phyloP scores from a whole-genome alignment of 371 early-diverging fungal species.

The Sporodiniella umbellata region DNA sequence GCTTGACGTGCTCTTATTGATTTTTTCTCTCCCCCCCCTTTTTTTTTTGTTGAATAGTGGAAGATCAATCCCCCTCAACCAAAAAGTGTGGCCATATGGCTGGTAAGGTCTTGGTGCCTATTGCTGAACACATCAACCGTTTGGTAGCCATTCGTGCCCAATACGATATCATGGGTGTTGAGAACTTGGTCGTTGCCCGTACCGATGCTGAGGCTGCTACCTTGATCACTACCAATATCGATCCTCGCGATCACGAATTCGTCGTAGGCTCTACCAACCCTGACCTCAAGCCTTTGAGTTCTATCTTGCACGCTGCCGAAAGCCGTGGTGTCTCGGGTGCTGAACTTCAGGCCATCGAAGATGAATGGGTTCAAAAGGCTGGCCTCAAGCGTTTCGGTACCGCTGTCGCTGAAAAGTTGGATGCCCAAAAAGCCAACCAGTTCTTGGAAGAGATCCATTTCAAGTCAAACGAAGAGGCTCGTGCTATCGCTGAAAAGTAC shows the following conservation, averaged over 20 bases:
- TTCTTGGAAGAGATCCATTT: constrained; percentile 56
- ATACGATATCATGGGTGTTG: constrained; percentile 98
- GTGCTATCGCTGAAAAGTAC: constrained; percentile 68
- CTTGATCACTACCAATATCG: constrained; percentile 93
- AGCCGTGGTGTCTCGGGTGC: constrained; percentile 68
- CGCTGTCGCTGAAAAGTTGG: constrained; percentile 81
- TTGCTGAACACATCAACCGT: constrained; percentile 96
- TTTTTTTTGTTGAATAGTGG: constrained; percentile 44
- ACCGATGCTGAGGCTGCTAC: constrained; percentile 98
- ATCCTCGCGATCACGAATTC: constrained; percentile 95
- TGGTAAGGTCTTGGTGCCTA: constrained; percentile 97
- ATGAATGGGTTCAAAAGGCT: constrained; percentile 85
- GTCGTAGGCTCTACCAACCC: constrained; percentile 91
- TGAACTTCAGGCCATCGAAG: constrained; percentile 83
- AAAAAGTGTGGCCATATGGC: constrained; percentile 99
- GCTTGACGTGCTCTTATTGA: too few species aligned
- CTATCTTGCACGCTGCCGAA: constrained; percentile 81
- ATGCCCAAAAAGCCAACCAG: constrained; percentile 46
- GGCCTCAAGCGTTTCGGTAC: constrained; percentile 80
- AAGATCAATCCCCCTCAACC: constrained; percentile 94
- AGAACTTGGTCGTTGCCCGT: constrained; percentile 91
- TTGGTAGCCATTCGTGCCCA: constrained; percentile 94
- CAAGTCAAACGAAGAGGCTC: constrained; percentile 84
- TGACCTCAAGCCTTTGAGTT: constrained; percentile 66
- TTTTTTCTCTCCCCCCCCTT: too few species aligned